Evolutionary conservation across 352 stramenopile genomes (phyloP).

Genomic region (Elongisporangium senticosum): DNA sequence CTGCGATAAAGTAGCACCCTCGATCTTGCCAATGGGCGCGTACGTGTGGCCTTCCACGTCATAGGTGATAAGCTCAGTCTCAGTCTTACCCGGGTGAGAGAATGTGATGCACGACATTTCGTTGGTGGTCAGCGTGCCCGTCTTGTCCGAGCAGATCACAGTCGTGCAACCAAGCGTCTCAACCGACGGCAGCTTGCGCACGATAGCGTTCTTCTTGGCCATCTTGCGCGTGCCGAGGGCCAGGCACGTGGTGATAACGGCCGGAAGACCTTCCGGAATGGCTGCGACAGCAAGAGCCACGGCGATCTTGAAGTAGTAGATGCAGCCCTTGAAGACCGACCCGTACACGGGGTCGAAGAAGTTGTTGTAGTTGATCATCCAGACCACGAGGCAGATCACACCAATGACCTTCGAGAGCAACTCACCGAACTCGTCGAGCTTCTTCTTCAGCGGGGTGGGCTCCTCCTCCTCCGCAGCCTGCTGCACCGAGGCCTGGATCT

Average conservation of each 20-base stretch:
- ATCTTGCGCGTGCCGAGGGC: slow-evolving; percentile 94
- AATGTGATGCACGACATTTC: slow-evolving; percentile 94
- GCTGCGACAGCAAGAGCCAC: slow-evolving; percentile 97
- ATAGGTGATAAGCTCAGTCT: slow-evolving; percentile 86
- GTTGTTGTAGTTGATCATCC: slow-evolving; percentile 96
- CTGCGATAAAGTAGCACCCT: slow-evolving; percentile 36
- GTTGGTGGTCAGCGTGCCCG: slow-evolving; percentile 97
- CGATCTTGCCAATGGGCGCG: slow-evolving; percentile 76
- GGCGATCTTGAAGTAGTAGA: slow-evolving; percentile 99
- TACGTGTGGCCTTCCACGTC: slow-evolving; percentile 94
- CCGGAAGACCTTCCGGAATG: slow-evolving; percentile 98
- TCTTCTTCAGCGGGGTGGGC: slow-evolving; percentile 96
- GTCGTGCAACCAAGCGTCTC: slow-evolving; percentile 97
- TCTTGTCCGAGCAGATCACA: slow-evolving; percentile 93
- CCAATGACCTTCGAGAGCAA: slow-evolving; percentile 96
- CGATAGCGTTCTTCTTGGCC: slow-evolving; percentile 97
- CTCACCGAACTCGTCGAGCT: slow-evolving; percentile 98
- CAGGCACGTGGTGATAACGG: slow-evolving; percentile 98
- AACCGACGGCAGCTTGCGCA: slow-evolving; percentile 97
- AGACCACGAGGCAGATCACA: slow-evolving; percentile 96
- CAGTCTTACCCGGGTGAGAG: slow-evolving; percentile 49
- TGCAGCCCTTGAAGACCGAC: slow-evolving; percentile 91
- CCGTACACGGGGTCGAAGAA: slow-evolving; percentile 90
- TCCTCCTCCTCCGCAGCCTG: slow-evolving; percentile 91
- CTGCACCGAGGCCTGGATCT: slow-evolving; percentile 93